Evolutionary conservation across 306 rosid genomes (phyloP).

Genomic region (Cucurbita maxima): DNA sequence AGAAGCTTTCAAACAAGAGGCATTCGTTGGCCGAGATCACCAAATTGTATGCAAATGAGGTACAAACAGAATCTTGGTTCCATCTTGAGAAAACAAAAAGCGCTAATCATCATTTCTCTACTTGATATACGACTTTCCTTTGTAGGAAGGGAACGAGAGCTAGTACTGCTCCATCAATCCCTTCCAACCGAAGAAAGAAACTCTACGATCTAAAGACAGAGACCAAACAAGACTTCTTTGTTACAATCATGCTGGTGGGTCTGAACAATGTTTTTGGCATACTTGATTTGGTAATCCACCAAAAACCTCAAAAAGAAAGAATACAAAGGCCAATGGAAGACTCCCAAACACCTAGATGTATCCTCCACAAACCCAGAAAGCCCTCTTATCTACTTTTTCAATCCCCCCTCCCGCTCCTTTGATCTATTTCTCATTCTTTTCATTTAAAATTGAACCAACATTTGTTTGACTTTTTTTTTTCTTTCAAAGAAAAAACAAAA

Average conservation of each 20-base stretch:
- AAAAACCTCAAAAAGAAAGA: not conserved
- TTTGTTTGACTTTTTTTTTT: not conserved
- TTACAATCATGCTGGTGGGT: no score
- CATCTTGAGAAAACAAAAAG: not conserved
- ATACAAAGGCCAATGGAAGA: not conserved
- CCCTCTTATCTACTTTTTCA: not conserved
- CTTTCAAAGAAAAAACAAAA: not conserved
- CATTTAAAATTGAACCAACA: not conserved
- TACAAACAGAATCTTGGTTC: not conserved
- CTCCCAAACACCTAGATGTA: not conserved
- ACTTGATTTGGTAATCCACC: not conserved
- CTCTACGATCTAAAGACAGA: no score
- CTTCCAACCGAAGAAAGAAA: not conserved
- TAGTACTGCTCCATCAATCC: not conserved
- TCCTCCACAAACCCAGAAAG: not conserved
- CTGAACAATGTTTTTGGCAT: not conserved
- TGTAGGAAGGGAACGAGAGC: not conserved
- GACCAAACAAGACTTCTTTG: no score
- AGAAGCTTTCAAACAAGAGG: not conserved
- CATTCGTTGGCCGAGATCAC: not conserved
- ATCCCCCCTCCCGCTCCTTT: not conserved
- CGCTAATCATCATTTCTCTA: not conserved
- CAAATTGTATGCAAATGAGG: not conserved
- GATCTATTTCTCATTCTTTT: not conserved
- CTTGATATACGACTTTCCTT: not conserved